Base-by-base conservation (phyloP, 2,329 filamentous ascomycete species). In the Sporothrix schenckii region DNA sequence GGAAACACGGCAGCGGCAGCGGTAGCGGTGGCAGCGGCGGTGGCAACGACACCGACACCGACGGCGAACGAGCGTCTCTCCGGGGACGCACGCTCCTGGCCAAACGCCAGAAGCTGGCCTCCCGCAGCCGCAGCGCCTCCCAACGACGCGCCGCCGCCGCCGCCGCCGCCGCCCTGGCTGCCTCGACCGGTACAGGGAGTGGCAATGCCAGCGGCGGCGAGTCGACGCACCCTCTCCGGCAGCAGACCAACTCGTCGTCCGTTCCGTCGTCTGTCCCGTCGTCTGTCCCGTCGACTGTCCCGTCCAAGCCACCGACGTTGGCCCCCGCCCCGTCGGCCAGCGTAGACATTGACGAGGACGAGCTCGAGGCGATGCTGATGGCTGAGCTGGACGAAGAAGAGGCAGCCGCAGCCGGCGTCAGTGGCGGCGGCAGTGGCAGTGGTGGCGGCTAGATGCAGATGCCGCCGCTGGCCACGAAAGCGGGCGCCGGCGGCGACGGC, bases 341-440 rank as follows among this genome's bases (percentile, higher is more conserved):
- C 9, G 69, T 78, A n/a, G 83, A 82, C 54, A 79, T 82, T 66
- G 83, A 84, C 58, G 85, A 86, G 11, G 85, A 86, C 69, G 83
- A 89, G 74, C 78, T 90, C 66, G 89, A 89, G 77, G 85, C 87
- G 50, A 88, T 89, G 75, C 82, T 91, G 77, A 80, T 88, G 75
- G 87, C 87, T 1, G 88, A 87, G 73, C 80, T 89, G 73, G 86
- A 88, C 74, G 78, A 78, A 3, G 80, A 77, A 73, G 69, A 66
- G 70, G 65, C 65, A 1, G 70, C 70, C 4, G 56, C 27, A n/a
- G 44, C 14, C 9, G 47, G 5, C 2, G 21, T 30, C 19, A 19
- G 34, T 9, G 50, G 24, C 24, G 24, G 5, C 49, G n/a, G 41
- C 21, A 44, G 16, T 11, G 30, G 54, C 14, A 27, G 68, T 30